Evolutionary conservation across 2,329 filamentous ascomycete species (phyloP), one percentile per base, ranked within the genome.

Genomic region (Apiospora aurea): DNA sequence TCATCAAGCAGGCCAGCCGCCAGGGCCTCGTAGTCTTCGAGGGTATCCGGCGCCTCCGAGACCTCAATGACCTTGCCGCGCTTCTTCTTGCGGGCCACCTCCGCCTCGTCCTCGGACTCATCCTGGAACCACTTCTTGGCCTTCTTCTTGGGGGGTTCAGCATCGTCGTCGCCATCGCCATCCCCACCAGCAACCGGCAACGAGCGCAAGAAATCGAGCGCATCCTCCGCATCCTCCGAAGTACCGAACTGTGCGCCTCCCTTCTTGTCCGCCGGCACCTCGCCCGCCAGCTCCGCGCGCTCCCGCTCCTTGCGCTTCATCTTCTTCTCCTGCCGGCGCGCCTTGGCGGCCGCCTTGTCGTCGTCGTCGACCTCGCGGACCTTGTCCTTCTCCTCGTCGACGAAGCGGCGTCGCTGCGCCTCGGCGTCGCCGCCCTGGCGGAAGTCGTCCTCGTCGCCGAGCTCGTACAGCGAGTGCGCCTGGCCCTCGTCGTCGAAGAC

Each of bases 401-500:
- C 85, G 85, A 97, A 99, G 75, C 88, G 89, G 76, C 88, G 86
- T 67, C 94, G 88, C 82, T 97, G 94, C 68, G 89, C 89, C 75
- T 95, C 93, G 2, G 94, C 93, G 34, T 91, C 86, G 47, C 96
- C 96, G 70, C 91, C 89, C 51, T 89, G 87, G 74, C 86, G 87
- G 87, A 98, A 99, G 75, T 91, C 90, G 0, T 92, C 91, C 82
- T 98, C 94, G 81, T 93, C 90, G 79, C 96, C 92, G 76, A 99
- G 90, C 81, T 97, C 93, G 84, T 98, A 98, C 18, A 97, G 82
- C 74, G 93, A 90, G 81, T 96, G 95, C 3, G 95, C 87, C 74
- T 93, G 91, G 76, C 95, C 96, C 44, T 98, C 94, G 67, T 97
- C 95, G 83, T 98, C 96, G 81, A 96, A 99, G 6, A 98, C 88